Evolutionary conservation across 2,329 filamentous ascomycete species (phyloP), one percentile per base, ranked within the genome.

Genomic region (Pyrenophora teres): DNA sequence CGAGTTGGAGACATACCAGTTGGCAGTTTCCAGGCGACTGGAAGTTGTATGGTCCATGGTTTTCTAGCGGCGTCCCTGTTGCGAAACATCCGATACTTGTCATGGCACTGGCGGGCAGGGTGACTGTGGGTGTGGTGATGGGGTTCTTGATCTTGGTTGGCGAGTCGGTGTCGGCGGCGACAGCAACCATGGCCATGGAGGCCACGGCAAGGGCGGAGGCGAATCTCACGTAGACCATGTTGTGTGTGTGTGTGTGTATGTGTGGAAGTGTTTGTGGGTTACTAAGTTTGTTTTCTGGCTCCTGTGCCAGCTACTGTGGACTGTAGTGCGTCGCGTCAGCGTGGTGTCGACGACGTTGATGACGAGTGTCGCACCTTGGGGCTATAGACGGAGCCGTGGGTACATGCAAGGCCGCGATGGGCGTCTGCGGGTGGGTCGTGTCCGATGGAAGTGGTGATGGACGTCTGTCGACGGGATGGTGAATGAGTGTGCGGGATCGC

Each of bases 1-100:
- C 64, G 0, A 73, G 65, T 2, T 73, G 63, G 19, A 77, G 63
- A 67, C 84, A 87, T 56, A 76, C 70, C 16, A 72, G 62, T 57
- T 82, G 79, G 60, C 84, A 87, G 59, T 80, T 80, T 46, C 83
- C 83, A 25, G 73, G 71, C 56, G 78, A 81, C 62, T 85, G 83
- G 62, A 77, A 86, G 23, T 69, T 74, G 50, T 77, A 82, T 10
- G 63, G 50, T 13, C 79, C 81, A 53, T 79, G 73, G 54, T 81
- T 75, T 40, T 71, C 70, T 45, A 85, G 72, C 2, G 76, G 77
- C n/a, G 67, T 68, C 5, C 75, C 73, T 15, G 74, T 76, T 36
- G 71, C 75, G 68, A 80, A 85, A 73, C 83, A 86, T 39, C 82
- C 83, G 39, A 78, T 70, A 18, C 68, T 52, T 8, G 48, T 47